A percentile compares a stretch with the other conserved stretches of the same genome.
phyloP scores from a whole-genome alignment of 768 basidiomycete genomes.

The Psilocybe sp. region DNA sequence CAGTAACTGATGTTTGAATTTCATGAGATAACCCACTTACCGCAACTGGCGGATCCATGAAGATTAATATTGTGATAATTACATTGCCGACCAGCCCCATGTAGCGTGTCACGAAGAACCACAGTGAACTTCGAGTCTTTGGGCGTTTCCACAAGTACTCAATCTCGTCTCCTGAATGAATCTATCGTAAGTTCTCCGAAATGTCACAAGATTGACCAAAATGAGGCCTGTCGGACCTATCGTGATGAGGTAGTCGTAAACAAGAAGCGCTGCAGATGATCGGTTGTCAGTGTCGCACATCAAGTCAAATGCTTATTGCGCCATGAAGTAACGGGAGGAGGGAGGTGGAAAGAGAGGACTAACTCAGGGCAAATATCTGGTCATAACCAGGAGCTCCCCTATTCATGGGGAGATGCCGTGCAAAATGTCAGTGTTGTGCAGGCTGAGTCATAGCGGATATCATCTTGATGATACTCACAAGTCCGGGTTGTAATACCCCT shows the following conservation, averaged over 20 bases:
- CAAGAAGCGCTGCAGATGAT: constrained; percentile 29
- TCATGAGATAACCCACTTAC: constrained; percentile 15
- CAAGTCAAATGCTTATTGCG: not conserved
- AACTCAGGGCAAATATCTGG: constrained; percentile 30
- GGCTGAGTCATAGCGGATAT: not conserved
- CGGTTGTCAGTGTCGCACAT: not conserved
- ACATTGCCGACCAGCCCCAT: constrained; percentile 39
- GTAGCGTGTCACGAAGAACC: constrained; percentile 53
- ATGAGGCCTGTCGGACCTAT: constrained; percentile 22
- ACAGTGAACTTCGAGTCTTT: constrained; percentile 33
- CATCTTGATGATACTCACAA: not conserved
- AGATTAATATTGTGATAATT: constrained; percentile 25
- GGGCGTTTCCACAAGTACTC: constrained; percentile 42
- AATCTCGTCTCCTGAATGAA: constrained; percentile 33
- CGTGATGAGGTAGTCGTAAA: constrained; percentile 37
- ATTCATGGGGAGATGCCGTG: not conserved
- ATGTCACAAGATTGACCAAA: not conserved
- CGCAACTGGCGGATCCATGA: constrained; percentile 20
- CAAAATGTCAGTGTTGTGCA: not conserved
- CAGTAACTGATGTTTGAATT: constrained; percentile 12
- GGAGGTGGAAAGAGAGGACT: constrained; percentile 9
- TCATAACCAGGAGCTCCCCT: constrained; percentile 27
- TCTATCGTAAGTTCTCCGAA: not conserved
- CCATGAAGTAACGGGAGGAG: too few species aligned
- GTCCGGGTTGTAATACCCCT: too few species aligned